These are phyloP conservation scores for Biscutella laevigata DNA, from an alignment of 441 rosid species.

Conservation along the genomic window DNA sequence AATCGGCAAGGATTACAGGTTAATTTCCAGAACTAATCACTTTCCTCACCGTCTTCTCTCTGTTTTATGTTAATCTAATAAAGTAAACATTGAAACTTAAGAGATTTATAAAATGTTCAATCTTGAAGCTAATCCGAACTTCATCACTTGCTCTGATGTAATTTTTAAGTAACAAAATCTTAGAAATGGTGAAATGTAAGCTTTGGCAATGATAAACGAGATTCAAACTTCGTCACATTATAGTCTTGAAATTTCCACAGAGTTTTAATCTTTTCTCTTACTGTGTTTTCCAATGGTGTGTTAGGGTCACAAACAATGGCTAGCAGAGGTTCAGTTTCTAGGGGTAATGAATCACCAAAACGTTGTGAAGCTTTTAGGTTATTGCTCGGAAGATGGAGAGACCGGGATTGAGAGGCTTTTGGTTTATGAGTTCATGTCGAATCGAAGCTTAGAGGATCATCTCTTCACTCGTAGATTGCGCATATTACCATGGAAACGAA, in stretches of 20 bases:
- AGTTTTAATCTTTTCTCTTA: background rate
- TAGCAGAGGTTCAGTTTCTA: constrained; percentile 49
- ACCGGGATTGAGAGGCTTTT: constrained; percentile 67
- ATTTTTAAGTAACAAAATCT: background rate
- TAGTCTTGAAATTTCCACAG: constrained; percentile 21
- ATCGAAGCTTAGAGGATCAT: constrained; percentile 72
- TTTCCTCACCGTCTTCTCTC: background rate
- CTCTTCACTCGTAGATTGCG: constrained; percentile 43
- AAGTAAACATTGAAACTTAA: background rate
- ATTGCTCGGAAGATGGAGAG: constrained; percentile 63
- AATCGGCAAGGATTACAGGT: constrained; percentile 48
- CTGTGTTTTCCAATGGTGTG: constrained; percentile 14
- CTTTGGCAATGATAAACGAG: background rate
- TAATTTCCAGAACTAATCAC: background rate
- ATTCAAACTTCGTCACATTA: background rate
- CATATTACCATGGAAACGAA: constrained; percentile 58
- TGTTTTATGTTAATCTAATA: background rate
- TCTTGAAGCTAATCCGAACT: constrained; percentile 19
- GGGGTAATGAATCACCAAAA: constrained; percentile 41
- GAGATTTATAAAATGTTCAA: background rate
- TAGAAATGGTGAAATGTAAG: background rate
- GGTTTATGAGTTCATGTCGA: constrained; percentile 75
- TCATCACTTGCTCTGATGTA: constrained; percentile 28
- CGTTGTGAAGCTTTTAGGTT: constrained; percentile 62
- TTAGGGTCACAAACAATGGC: constrained; percentile 55